phyloP scores from a whole-genome alignment of 2,329 filamentous ascomycete genomes.

The Fusarium sp. region DNA sequence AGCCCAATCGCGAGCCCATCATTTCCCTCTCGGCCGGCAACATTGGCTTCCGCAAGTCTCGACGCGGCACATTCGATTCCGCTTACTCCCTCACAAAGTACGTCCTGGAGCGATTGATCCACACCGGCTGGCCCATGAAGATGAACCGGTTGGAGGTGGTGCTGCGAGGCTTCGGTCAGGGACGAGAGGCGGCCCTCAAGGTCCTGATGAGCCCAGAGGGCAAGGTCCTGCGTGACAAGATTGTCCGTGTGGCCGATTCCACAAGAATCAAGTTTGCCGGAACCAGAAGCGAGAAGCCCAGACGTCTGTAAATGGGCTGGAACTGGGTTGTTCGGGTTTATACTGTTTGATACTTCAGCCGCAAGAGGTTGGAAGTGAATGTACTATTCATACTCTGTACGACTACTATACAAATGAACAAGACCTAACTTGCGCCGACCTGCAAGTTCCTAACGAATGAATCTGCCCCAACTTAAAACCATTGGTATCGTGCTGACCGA shows the following conservation, averaged over 20 bases:
- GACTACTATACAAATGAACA: conserved; percentile 48
- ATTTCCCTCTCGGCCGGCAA: conserved; percentile 86
- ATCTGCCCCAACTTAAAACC: conserved; percentile 26
- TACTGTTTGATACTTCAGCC: conserved; percentile 22
- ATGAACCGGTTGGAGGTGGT: conserved; percentile 84
- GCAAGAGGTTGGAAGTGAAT: conserved; percentile 38
- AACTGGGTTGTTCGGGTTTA: conserved; percentile 16
- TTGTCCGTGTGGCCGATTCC: conserved; percentile 83
- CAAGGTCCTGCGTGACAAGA: conserved; percentile 76
- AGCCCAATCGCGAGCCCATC: conserved; percentile 82
- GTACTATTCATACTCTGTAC: conserved; percentile 51
- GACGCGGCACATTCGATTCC: conserved; percentile 86
- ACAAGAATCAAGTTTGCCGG: conserved; percentile 97
- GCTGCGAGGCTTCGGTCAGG: conserved; percentile 85
- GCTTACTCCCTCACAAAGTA: conserved; percentile 91
- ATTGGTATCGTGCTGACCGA: conserved; percentile 45
- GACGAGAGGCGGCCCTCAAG: conserved; percentile 90
- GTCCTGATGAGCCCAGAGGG: conserved; percentile 90
- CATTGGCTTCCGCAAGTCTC: conserved; percentile 88
- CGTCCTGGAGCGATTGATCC: conserved; percentile 85
- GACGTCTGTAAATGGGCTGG: conserved; percentile 70
- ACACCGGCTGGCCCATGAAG: conserved; percentile 80
- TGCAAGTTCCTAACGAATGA: conserved; percentile 37
- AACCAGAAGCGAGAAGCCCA: conserved; percentile 84
- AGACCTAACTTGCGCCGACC: conserved; percentile 28